Base-by-base conservation (phyloP, 495 filamentous ascomycete genomes). In the Terfezia claveryi region DNA sequence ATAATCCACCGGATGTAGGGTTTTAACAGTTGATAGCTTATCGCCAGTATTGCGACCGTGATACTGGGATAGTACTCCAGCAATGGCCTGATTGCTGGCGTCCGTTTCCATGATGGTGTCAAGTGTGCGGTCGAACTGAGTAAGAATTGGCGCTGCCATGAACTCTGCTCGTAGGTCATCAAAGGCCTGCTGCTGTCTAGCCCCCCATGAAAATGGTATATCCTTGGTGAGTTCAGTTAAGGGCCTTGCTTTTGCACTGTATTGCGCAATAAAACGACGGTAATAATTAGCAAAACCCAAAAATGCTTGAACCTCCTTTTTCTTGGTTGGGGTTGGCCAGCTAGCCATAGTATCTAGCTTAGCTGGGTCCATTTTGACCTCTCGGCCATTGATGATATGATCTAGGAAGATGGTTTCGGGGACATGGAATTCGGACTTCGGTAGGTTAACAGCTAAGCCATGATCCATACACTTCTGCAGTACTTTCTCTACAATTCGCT, bases 251-350 rank as follows among this genome's bases (percentile, higher is more conserved):
- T 61, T 38, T 3, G 11, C 3, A 12, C 23, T 54, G 44, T 52
- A 49, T 11, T 53, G 23, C 46, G 23, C 7, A 11, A 54, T 52
- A 37, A 54, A 53, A n/a, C 56, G 32, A 1, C 53, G 51, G 32
- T 63, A 60, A 44, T 60, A 63, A 12, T 61, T 61, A 10, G 56
- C 50, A 50, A 61, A 62, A 0, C 57, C 60, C 5, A 62, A n/a
- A 50, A 64, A 64, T 17, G 14, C 9, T 50, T 62, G 60, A 27
- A 62, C 55, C 9, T 62, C 57, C 37, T 56, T 58, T 0, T 58
- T 27, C n/a, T 51, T 62, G 11, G 4, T 6, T 10, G 23, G 54
- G 11, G 46, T 41, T 54, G 50, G 37, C 60, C 60, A 62, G 16
- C 57, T 32, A 1, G 36, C 8, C 10, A 62, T 41, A 1, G 51